Evolutionary conservation across 352 stramenopile species (phyloP), one percentile per base, ranked within the genome.

Genomic region (Phytophthora uliginosa): DNA sequence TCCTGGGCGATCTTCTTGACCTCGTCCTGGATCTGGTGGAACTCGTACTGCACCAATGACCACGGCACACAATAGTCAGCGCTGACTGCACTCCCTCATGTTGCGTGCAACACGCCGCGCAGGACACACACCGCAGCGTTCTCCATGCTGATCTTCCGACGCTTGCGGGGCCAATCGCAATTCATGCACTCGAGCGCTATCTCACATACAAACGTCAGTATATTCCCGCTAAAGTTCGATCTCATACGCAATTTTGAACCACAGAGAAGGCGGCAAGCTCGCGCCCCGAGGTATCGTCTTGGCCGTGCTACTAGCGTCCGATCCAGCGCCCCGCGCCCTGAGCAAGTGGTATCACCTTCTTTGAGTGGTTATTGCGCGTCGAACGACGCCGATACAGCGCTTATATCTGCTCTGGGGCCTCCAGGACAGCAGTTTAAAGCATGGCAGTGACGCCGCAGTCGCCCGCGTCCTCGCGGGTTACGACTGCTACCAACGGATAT

Each of bases 1-100:
- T 96, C 85, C 38, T 93, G 82, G 2, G 83, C 85, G 59, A 95
- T 90, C 69, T 93, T 91, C 81, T 97, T 96, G 68, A 95, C 90
- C 68, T 97, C 90, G 55, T 87, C 83, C 72, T 97, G 89, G 66
- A 97, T 95, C 64, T 83, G 79, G 60, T 84, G 81, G 75, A 97
- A 97, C 64, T 88, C 79, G 67, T 97, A 97, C 87, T 95, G 52
- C 47, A 47, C 28, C 55, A 74, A 7, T 28, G 9, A 66, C 7
- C 20, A 24, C 4, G 45, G 28, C 38, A 63, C 10, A 26, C 20
- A 48, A 24, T 2, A 53, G 40, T 50, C n/a, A 76, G 26, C 24
- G 24, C 5, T 42, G 33, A 18, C 26, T 53, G 7, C 26, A 18
- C 10, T 50, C 40, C 26, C 0, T 36, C 63, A 28, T 17, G 1